Base-by-base conservation (phyloP, 148 eudicot genomes). In the Rhododendron mucronatum region DNA sequence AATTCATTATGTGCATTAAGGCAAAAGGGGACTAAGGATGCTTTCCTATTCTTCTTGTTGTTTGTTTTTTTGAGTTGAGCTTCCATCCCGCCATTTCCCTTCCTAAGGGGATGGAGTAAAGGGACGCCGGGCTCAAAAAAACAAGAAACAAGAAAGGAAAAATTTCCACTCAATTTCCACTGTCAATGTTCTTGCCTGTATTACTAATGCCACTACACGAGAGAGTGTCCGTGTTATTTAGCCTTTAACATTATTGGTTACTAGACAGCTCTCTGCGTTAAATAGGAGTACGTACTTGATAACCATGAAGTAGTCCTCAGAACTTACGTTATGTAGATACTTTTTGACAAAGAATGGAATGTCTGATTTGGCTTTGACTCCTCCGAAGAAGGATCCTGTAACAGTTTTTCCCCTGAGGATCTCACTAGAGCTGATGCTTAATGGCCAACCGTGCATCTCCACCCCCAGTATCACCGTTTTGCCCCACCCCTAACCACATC, bases 311-410 rank as follows among this genome's bases (percentile, higher is more conserved):
- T 21, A 76, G 9, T 76, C 26, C 44, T 39, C 0, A 44, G 21
- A 18, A 80, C 78, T 47, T 87, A 93, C 94, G 89, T 90, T 85
- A 81, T 91, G 83, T 28, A 93, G 33, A 78, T 90, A 94, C 78
- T 87, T 92, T 33, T 92, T 84, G 39, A 81, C 88, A 23, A 94
- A 88, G 81, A 85, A 35, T 45, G 97, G 94, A 85, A 94, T 90
- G 83, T 94, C 95, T 1, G 86, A 57, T 85, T 94, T 94, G 57
- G 93, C 89, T 85, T 94, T 94, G 80, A 92, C 83, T n/a, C 97
- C 97, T 8, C 95, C 94, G 65, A 91, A 91, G 16, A 82, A 55
- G 48, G 90, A 91, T 4, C 97, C 95, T 7, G 51, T 82, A 13
- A 94, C 89, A 80, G 83, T 86, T 86, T 80, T 93, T 16, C 97